Conservation (phyloP, 2,329 filamentous ascomycete genomes). For the Onygenales sp. region DNA sequence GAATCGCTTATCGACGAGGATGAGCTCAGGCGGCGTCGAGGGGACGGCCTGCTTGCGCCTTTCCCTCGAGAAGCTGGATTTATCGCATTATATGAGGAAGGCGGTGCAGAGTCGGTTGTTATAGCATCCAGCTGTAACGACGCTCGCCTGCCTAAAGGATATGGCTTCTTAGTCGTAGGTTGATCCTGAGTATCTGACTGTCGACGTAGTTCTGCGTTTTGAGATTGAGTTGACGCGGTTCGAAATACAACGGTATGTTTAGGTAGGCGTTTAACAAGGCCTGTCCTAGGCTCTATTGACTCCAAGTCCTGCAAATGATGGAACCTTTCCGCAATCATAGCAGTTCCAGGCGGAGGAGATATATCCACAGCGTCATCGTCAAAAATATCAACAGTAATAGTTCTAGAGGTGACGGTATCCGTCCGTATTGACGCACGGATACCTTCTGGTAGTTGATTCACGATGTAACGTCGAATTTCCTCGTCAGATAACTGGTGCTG, state of each 20-base stretch:
- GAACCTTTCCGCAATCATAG: constrained; percentile 36
- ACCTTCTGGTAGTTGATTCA: constrained; percentile 33
- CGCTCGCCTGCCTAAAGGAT: not conserved
- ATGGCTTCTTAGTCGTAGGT: not conserved
- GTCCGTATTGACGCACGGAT: constrained; percentile 35
- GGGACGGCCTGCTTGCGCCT: not conserved
- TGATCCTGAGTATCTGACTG: constrained; percentile 6
- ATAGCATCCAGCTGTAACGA: not conserved
- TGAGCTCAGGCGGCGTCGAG: constrained; percentile 7
- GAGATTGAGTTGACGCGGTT: constrained; percentile 33
- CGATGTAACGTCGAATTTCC: constrained; percentile 39
- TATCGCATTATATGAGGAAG: not conserved
- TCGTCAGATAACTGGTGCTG: constrained; percentile 34
- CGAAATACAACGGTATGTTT: constrained; percentile 38
- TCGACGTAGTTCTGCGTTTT: constrained; percentile 26
- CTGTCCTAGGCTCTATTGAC: constrained; percentile 25
- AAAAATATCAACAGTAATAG: constrained; percentile 38
- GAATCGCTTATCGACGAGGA: constrained; percentile 14
- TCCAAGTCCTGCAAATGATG: constrained; percentile 43
- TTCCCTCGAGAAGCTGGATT: not conserved
- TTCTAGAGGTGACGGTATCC: constrained; percentile 34
- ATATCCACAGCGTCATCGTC: constrained; percentile 34
- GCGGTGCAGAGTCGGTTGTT: not conserved
- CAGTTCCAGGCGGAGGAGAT: constrained; percentile 35
- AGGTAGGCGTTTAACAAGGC: constrained; percentile 16